Evolutionary conservation across 176 grass and related monocot species (phyloP).

Genomic region (Musa beccarii): DNA sequence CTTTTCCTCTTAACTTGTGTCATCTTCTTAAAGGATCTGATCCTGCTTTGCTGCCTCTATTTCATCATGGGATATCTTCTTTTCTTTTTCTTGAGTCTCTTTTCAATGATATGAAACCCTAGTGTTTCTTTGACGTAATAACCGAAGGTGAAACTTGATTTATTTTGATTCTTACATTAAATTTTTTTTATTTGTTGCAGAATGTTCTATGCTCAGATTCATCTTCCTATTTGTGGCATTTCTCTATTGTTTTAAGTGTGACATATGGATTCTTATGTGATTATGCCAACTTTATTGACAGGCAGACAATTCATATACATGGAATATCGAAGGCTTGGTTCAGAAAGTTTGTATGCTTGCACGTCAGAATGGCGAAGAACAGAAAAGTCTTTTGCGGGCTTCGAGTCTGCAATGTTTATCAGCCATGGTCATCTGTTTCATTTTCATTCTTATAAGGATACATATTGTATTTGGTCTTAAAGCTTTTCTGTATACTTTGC

Average conservation of each 20-base stretch:
- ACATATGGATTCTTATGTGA: neutral
- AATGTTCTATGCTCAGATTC: neutral
- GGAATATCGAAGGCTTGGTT: conserved; percentile 77
- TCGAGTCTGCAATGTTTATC: conserved; percentile 83
- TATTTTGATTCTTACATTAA: neutral
- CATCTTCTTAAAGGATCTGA: neutral
- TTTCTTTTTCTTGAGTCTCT: neutral
- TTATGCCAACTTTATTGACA: conserved; percentile 27
- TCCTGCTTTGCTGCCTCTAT: neutral
- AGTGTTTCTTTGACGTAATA: too few relatives aligned
- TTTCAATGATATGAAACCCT: too few relatives aligned
- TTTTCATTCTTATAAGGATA: neutral
- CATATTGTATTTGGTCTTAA: neutral
- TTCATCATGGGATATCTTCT: neutral
- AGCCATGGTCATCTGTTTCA: conserved; percentile 43
- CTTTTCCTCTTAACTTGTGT: neutral
- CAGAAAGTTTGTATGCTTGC: conserved; percentile 64
- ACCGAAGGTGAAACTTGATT: neutral
- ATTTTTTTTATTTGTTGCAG: neutral
- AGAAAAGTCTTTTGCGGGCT: conserved; percentile 45
- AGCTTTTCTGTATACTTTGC: conserved; percentile 8
- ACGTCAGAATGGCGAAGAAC: conserved; percentile 42
- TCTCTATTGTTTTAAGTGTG: neutral
- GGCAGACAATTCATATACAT: conserved; percentile 78
- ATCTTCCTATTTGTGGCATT: neutral